Evolutionary conservation across 257 asterid genomes (phyloP), one percentile per base, ranked within the genome.

Genomic region (Solanum arcanum): DNA sequence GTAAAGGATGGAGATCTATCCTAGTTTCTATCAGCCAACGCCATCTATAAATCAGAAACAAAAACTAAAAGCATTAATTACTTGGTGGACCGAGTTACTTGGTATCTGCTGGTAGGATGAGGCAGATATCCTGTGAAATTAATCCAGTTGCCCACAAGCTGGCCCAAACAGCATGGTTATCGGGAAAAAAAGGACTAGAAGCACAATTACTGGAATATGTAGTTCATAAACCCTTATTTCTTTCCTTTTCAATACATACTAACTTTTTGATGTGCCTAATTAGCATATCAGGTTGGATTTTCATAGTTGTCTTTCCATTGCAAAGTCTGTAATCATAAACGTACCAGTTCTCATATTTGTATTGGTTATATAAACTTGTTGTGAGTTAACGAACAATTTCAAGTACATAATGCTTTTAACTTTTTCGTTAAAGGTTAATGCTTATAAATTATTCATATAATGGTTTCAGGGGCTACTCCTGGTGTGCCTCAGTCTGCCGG

Each of bases 401-500:
- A 27, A 18, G 69, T 49, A 29, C 69, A 31, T 49, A 11, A 49
- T 81, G 39, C 33, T 15, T 31, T 39, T 86, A 13, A 18, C 47
- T 4, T 23, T 31, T 20, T 66, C 9, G 46, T 9, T 20, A 16
- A n/a, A 52, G 31, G 6, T 42, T 46, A 64, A 23, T 75, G 5
- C 37, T 16, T 27, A 31, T 52, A 10, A 62, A 27, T 66, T 35
- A 33, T 56, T 86, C 88, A 25, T 74, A 56, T 29, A 39, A 69
- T 86, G 56, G 81, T 39, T 90, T 73, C 86, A 96, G 98, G 99
- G 60, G 89, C 93, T 87, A 89, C 92, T 87, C 95, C 95, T 37
- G 89, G 94, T 83, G 94, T 83, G 83, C 92, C 94, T 89, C 97
- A 94, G 33, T 27, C 88, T 27, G 93, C 91, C 7, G 98, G 99